phyloP scores from a whole-genome alignment of 352 stramenopile genomes.

The Globisporangium irregulare region DNA sequence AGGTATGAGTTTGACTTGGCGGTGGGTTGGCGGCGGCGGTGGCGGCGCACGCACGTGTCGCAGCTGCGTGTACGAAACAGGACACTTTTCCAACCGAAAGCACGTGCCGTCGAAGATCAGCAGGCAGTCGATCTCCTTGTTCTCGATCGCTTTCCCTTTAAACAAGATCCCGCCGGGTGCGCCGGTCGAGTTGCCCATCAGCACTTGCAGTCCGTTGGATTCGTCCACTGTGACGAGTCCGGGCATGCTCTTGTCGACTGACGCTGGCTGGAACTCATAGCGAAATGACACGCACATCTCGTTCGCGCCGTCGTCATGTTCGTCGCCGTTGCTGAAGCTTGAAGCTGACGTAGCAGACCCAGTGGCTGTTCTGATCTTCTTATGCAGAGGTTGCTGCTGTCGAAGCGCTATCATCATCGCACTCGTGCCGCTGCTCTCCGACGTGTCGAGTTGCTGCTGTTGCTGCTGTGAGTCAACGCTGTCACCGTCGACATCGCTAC shows the following conservation, averaged over 20 bases:
- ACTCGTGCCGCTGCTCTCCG: neutral
- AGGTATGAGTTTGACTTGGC: constrained; percentile 3
- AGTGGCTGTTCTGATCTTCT: neutral
- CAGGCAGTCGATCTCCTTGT: constrained; percentile 83
- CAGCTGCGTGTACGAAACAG: constrained; percentile 69
- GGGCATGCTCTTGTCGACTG: constrained; percentile 58
- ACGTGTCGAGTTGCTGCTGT: neutral
- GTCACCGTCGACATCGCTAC: neutral
- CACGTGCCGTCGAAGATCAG: constrained; percentile 69
- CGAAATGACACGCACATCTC: constrained; percentile 59
- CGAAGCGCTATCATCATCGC: constrained; percentile 11
- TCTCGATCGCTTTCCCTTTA: constrained; percentile 71
- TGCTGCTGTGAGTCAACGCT: neutral
- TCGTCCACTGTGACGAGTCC: constrained; percentile 67
- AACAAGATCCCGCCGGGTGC: constrained; percentile 63
- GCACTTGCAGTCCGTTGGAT: constrained; percentile 57
- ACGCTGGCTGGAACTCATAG: constrained; percentile 85
- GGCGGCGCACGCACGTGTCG: constrained; percentile 52
- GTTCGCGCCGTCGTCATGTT: constrained; percentile 9
- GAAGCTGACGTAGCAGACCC: neutral
- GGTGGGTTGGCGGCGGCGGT: constrained; percentile 16
- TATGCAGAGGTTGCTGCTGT: neutral
- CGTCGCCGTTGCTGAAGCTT: neutral
- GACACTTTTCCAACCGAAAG: constrained; percentile 71
- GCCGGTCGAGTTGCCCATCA: constrained; percentile 53